phyloP scores from a whole-genome alignment of 192 early-diverging fungal genomes.

The Gryganskiella cystojenkinii region DNA sequence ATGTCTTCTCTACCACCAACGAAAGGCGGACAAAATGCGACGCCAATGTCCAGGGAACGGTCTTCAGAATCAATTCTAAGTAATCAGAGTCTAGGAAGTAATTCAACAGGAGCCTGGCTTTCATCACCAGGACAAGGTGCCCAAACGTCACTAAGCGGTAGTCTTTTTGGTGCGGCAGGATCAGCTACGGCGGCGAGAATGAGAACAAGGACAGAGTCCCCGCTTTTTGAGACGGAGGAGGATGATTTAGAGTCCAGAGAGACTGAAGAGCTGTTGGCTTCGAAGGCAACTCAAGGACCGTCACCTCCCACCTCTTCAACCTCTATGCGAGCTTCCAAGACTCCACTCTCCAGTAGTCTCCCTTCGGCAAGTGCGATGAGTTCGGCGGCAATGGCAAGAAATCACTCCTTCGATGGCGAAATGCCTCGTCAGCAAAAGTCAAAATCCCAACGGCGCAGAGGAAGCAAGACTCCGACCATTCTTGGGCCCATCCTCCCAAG shows the following conservation, averaged over 20 bases:
- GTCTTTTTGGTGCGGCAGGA: conserved; percentile 37
- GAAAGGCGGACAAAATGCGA: neutral
- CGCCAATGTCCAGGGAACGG: conserved; percentile 26
- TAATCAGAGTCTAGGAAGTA: conserved; percentile 3
- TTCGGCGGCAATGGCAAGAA: conserved; percentile 6
- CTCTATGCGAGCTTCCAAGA: neutral
- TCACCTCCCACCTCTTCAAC: conserved; percentile 7
- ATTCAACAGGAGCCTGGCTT: neutral
- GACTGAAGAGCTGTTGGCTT: conserved; percentile 36
- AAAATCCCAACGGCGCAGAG: conserved; percentile 1
- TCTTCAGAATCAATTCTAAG: conserved; percentile 32
- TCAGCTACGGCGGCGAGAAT: conserved; percentile 24
- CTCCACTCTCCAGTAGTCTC: conserved; percentile 8
- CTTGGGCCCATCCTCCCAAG: conserved; percentile 13
- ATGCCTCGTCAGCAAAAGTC: neutral
- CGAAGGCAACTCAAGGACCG: conserved; percentile 1
- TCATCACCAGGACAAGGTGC: conserved; percentile 1
- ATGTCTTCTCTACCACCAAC: conserved; percentile 17
- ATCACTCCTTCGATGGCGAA: neutral
- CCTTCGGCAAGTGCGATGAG: neutral
- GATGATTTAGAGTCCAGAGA: conserved; percentile 29
- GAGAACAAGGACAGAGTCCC: conserved; percentile 42
- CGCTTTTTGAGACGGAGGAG: conserved; percentile 36
- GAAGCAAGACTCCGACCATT: conserved; percentile 19
- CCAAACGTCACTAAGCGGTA: conserved; percentile 1